Evolutionary conservation across 176 grass and related monocot genomes (phyloP).

Genomic region (Bonia amplexicaulis): DNA sequence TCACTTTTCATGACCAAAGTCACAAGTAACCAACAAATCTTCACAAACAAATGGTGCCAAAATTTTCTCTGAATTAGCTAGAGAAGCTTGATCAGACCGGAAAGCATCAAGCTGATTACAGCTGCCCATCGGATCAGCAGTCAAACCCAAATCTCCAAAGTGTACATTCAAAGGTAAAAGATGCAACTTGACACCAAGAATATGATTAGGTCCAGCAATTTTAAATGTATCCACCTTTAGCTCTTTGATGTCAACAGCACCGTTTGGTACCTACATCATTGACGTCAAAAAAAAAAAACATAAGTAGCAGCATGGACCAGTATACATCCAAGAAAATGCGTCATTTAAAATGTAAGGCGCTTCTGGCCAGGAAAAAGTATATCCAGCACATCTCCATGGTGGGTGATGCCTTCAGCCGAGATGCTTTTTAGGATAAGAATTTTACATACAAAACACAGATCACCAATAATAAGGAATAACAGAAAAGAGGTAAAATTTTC

Average conservation of each 20-base stretch:
- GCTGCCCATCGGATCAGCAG: conserved; percentile 36
- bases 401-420: background rate
- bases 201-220: conserved; percentile 62
- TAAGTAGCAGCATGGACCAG: conserved; percentile 18
- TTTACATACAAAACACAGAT: conserved; percentile 22
- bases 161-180: conserved; percentile 68
- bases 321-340: conserved; percentile 16
- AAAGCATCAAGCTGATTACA: conserved; percentile 61
- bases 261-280: conserved; percentile 62
- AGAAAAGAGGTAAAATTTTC: background rate
- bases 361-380: background rate
- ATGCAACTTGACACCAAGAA: conserved; percentile 79
- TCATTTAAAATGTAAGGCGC: background rate
- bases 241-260: conserved; percentile 71
- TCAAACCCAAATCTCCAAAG: conserved; percentile 56
- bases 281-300: background rate
- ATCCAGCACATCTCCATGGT: background rate
- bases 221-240: conserved; percentile 70
- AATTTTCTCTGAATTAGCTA: conserved; percentile 43
- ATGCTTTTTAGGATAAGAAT: conserved; percentile 19
- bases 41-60: conserved; percentile 65
- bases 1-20: conserved; percentile 85
- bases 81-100: conserved; percentile 57
- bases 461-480: background rate
- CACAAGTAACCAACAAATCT: conserved; percentile 66